A percentile compares a stretch with the other conserved stretches of the same genome.
Evolutionary conservation across 1,284 basidiomycete genomes (phyloP).

Genomic region (Fistulinella staudtii): DNA sequence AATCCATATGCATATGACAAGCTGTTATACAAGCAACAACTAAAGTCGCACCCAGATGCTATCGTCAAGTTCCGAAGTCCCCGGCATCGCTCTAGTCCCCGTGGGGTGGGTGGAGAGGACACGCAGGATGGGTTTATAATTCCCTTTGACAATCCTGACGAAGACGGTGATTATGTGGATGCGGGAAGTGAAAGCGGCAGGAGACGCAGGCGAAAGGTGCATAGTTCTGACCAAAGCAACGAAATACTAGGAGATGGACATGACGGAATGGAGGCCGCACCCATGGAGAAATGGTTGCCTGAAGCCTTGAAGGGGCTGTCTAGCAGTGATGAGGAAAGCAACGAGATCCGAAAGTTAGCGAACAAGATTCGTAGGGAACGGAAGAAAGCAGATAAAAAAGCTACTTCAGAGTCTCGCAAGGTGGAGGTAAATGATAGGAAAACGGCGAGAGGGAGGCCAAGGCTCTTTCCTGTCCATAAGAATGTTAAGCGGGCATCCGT

Average conservation of each 20-base stretch:
- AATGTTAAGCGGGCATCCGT: background rate
- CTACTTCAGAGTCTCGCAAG: slow-evolving; percentile 9
- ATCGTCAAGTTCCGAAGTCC: slow-evolving; percentile 46
- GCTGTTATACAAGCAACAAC: slow-evolving; percentile 42
- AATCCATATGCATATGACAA: slow-evolving; percentile 54
- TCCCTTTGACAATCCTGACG: slow-evolving; percentile 18
- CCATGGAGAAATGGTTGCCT: slow-evolving; percentile 21
- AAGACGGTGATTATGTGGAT: slow-evolving; percentile 28
- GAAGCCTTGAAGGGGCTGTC: slow-evolving; percentile 34
- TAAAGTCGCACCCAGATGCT: slow-evolving; percentile 53
- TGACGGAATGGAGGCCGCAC: background rate
- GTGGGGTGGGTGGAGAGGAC: slow-evolving; percentile 21
- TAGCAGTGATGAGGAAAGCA: slow-evolving; percentile 40
- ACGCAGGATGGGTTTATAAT: slow-evolving; percentile 27
- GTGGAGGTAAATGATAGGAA: slow-evolving; percentile 8
- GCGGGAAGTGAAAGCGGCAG: slow-evolving; percentile 9
- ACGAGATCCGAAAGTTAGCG: slow-evolving; percentile 25
- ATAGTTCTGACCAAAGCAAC: slow-evolving; percentile 7
- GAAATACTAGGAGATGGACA: slow-evolving; percentile 1
- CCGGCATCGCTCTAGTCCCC: slow-evolving; percentile 10
- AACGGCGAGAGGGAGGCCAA: slow-evolving; percentile 29
- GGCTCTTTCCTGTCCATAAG: slow-evolving; percentile 31
- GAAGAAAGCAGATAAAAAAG: slow-evolving; percentile 19
- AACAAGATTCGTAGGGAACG: slow-evolving; percentile 21
- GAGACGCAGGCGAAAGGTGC: slow-evolving; percentile 13